phyloP scores from a whole-genome alignment of 192 early-diverging fungal genomes.

The Entomortierella beljakovae region DNA sequence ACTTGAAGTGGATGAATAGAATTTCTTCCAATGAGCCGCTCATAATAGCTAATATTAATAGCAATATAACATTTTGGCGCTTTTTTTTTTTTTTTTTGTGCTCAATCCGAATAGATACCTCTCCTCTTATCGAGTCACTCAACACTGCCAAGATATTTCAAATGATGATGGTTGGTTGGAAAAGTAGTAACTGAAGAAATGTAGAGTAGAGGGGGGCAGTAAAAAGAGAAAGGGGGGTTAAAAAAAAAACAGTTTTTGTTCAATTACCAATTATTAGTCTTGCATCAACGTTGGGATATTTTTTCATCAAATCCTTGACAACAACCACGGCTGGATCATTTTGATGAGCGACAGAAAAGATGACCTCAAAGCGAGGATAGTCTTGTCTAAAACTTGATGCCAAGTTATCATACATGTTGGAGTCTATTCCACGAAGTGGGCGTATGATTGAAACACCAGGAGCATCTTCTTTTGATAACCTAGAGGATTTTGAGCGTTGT shows the following conservation, averaged over 20 bases:
- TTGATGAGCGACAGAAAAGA: slow-evolving; percentile 86
- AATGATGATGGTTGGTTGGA: too few relatives aligned
- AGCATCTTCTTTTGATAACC: slow-evolving; percentile 47
- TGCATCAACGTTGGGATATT: slow-evolving; percentile 79
- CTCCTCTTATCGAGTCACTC: too few relatives aligned
- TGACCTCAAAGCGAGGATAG: slow-evolving; percentile 89
- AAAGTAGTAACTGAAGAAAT: too few relatives aligned
- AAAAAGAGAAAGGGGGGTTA: background rate
- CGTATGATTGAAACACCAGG: slow-evolving; percentile 93
- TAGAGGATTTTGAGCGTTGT: slow-evolving; percentile 51
- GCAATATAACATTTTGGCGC: too few relatives aligned
- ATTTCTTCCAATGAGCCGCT: slow-evolving; percentile 18
- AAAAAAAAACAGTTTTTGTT: background rate
- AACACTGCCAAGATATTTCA: too few relatives aligned
- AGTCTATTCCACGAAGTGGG: slow-evolving; percentile 93
- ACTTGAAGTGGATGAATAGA: slow-evolving; percentile 17
- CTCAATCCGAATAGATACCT: background rate
- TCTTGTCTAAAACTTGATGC: slow-evolving; percentile 85
- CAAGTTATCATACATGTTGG: slow-evolving; percentile 83
- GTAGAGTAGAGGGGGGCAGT: too few relatives aligned
- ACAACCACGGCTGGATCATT: slow-evolving; percentile 85
- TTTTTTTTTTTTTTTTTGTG: too few relatives aligned
- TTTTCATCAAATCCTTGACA: slow-evolving; percentile 73
- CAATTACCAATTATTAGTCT: slow-evolving; percentile 79
- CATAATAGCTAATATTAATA: too few relatives aligned